phyloP scores from a whole-genome alignment of 805 yeast genomes.

The Saturnispora silvae region DNA sequence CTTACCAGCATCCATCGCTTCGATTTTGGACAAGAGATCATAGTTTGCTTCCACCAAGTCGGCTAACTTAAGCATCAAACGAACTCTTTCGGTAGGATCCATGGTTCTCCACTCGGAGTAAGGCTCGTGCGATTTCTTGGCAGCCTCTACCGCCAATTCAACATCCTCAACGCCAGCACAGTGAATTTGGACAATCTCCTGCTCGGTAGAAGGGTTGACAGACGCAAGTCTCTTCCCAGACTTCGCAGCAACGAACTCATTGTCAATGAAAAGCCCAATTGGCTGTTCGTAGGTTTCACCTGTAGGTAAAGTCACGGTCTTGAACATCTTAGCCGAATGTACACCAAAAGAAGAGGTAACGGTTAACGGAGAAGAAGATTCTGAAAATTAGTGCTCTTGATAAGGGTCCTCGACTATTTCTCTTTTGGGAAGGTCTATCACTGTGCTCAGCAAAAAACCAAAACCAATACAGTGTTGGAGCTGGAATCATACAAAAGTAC shows the following conservation, averaged over 20 bases:
- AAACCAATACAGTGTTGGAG: no score
- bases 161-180: conserved; percentile 39
- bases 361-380: no score
- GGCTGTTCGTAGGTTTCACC: conserved; percentile 45
- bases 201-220: conserved; percentile 40
- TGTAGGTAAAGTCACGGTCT: conserved; percentile 29
- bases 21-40: conserved; percentile 40
- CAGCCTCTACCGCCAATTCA: conserved; percentile 40
- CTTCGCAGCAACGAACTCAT: conserved; percentile 31
- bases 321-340: conserved; percentile 2
- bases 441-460: no score
- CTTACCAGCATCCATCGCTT: conserved; percentile 48
- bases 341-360: neutral
- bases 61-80: conserved; percentile 36
- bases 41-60: conserved; percentile 39
- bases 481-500: no score
- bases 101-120: conserved; percentile 33
- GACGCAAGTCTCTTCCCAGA: conserved; percentile 33
- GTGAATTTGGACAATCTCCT: conserved; percentile 35
- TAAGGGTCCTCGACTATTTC: no score
- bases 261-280: conserved; percentile 51
- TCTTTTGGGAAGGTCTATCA: no score
- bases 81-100: conserved; percentile 31
- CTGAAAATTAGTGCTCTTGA: no score
- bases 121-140: conserved; percentile 32